These are phyloP conservation scores for Hanseniaspora singularis DNA, from an alignment of 805 yeast species.

Conservation along the genomic window DNA sequence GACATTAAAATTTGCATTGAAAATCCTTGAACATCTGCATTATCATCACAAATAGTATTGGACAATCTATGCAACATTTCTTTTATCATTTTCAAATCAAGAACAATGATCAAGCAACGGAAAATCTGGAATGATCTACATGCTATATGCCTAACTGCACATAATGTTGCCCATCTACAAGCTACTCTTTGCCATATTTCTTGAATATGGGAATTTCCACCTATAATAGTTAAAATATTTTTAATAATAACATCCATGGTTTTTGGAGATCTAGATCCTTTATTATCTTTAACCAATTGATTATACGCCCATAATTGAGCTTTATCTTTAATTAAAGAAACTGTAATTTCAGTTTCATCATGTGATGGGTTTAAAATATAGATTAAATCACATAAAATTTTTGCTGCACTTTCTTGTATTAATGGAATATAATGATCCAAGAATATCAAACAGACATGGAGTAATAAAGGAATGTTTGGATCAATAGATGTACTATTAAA, in stretches of 20 bases:
- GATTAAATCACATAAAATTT: constrained; percentile 58
- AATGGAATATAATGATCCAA: constrained; percentile 77
- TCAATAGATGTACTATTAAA: constrained; percentile 51
- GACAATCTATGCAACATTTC: constrained; percentile 91
- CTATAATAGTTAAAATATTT: constrained; percentile 47
- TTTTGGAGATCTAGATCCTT: constrained; percentile 74
- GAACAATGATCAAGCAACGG: constrained; percentile 64
- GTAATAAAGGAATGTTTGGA: constrained; percentile 52
- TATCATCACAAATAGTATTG: constrained; percentile 82
- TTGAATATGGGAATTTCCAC: constrained; percentile 42
- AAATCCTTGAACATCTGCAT: constrained; percentile 86
- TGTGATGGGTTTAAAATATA: constrained; percentile 46
- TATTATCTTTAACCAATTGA: constrained; percentile 63
- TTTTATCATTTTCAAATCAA: constrained; percentile 78
- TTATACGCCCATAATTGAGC: constrained; percentile 68
- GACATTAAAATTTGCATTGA: constrained; percentile 97
- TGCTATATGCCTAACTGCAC: constrained; percentile 94
- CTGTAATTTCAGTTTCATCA: constrained; percentile 44
- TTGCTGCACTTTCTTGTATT: constrained; percentile 75
- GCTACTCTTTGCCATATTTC: constrained; percentile 78
- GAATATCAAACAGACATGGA: constrained; percentile 69
- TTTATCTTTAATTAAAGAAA: constrained; percentile 44
- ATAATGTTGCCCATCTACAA: constrained; percentile 88
- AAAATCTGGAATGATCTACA: constrained; percentile 92
- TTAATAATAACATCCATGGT: constrained; percentile 68